Percentiles rank a stretch among this genome's conserved stretches.
Conservation (phyloP, 139 green algal species). For the Asterochloris erici region DNA sequence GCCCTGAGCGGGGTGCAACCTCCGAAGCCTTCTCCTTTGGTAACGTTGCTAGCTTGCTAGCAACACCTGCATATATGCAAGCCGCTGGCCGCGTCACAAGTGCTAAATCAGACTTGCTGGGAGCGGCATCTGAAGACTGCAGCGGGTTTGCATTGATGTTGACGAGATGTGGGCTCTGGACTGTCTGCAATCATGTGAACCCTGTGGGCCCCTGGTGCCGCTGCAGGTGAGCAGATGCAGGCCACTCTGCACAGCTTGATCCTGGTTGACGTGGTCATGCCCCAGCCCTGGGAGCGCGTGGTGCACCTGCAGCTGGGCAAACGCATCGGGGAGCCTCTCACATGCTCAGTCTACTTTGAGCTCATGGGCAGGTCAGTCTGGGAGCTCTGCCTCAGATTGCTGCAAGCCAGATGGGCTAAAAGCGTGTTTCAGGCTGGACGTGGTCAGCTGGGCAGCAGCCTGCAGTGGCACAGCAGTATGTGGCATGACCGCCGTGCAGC, state of each 20-base stretch:
- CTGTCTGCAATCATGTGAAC: not conserved
- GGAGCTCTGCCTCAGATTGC: no score
- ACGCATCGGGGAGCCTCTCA: constrained; percentile 42
- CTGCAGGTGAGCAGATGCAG: constrained; percentile 29
- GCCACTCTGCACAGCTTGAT: constrained; percentile 52
- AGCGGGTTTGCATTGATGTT: not conserved
- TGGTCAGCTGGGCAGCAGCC: no score
- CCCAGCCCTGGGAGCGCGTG: constrained; percentile 71
- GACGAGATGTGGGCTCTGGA: not conserved
- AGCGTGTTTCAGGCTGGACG: no score
- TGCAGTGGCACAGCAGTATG: no score
- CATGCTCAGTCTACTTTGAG: constrained; percentile 59
- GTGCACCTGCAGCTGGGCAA: constrained; percentile 57
- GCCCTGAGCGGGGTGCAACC: constrained; percentile 25
- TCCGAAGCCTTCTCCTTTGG: constrained; percentile 48
- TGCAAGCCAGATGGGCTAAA: no score
- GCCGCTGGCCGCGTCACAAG: no score
- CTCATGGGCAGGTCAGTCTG: constrained; percentile 60
- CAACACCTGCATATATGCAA: no score
- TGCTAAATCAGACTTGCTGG: no score
- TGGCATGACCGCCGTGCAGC: not conserved
- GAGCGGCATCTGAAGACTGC: no score
- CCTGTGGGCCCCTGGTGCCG: not conserved
- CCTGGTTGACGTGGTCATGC: constrained; percentile 50
- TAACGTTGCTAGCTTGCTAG: not conserved